Evolutionary conservation across 2,329 filamentous ascomycete species (phyloP).

Genomic region (Colletotrichum costaricense): DNA sequence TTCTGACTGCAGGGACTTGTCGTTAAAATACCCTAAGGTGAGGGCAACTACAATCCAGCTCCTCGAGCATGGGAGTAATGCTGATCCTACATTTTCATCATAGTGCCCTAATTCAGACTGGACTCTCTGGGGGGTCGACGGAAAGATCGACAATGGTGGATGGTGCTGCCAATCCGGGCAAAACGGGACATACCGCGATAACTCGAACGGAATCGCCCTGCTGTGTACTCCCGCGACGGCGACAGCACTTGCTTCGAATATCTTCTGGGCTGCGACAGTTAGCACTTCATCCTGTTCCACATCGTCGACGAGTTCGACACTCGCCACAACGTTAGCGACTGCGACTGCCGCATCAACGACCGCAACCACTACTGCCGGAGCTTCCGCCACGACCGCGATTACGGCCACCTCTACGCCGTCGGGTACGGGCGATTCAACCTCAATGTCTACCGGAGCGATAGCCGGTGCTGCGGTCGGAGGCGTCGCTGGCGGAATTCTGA

Average conservation of each 20-base stretch:
- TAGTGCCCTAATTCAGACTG: constrained; percentile 6
- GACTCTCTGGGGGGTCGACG: constrained; percentile 14
- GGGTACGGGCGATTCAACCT: neutral
- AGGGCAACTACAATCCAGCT: neutral
- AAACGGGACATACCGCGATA: constrained; percentile 11
- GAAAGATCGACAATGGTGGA: constrained; percentile 3
- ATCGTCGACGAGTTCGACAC: neutral
- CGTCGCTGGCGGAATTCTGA: neutral
- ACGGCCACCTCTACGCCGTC: neutral
- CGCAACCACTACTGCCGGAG: neutral
- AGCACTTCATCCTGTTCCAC: constrained; percentile 4
- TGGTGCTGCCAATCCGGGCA: constrained; percentile 14
- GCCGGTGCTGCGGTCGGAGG: constrained; percentile 11
- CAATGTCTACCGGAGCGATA: constrained; percentile 1
- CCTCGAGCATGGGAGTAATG: neutral
- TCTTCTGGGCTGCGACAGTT: neutral
- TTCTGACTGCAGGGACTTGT: neutral
- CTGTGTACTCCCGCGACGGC: constrained; percentile 8
- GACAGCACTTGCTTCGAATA: neutral
- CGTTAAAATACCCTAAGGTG: constrained; percentile 1
- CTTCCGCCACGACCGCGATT: neutral
- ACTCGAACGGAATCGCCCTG: neutral
- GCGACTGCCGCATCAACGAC: neutral
- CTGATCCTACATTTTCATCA: neutral
- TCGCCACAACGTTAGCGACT: neutral